Base-by-base conservation (phyloP, 805 yeast species). In the Myxozyma udenii region DNA sequence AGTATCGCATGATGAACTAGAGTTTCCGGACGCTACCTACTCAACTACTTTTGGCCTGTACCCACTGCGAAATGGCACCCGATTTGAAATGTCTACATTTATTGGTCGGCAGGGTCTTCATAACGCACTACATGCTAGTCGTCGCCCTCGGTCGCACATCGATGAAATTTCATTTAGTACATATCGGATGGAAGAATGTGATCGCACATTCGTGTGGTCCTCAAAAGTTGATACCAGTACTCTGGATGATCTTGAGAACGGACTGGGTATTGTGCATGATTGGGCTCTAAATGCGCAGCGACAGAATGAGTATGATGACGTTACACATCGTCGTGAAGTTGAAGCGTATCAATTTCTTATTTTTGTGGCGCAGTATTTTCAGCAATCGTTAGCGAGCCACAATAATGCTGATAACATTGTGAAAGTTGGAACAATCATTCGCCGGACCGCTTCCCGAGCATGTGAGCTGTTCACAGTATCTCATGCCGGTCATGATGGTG, bases 11-110 rank as follows among this genome's bases (percentile, higher is more conserved):
- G 33, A 28, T 28, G 14, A 9, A 28, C 11, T 58, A 49, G 32
- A 37, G 14, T 21, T 50, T 57, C 41, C 57, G 4, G 41, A 45
- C 3, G 41, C 50, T 23, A 53, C 50, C 21, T 58, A 47, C 40
- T 53, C 62, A 6, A 50, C 35, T 7, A 51, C 61, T 12, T 58
- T 58, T 35, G 61, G 50, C 23, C 46, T 57, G 22, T 40, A 45
- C 7, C 62, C 62, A 3, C 35, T 58, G 18, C 48, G 50, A 5
- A 25, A 41, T 16, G 46, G 25, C 9, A 54, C 56, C 4, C 45
- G 43, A 16, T 53, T 58, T 19, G 22, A 23, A 18, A n/a, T 41
- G 3, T 23, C 51, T 11, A 51, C 61, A 3, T 50, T 58, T 21
- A 37, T 57, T 4, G 62, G 62, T 19, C 40, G 45, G 21, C 51